Percentiles rank a stretch among this genome's conserved stretches.
Conservation (phyloP, 2,329 filamentous ascomycete genomes). For the Alternaria burnsii region DNA sequence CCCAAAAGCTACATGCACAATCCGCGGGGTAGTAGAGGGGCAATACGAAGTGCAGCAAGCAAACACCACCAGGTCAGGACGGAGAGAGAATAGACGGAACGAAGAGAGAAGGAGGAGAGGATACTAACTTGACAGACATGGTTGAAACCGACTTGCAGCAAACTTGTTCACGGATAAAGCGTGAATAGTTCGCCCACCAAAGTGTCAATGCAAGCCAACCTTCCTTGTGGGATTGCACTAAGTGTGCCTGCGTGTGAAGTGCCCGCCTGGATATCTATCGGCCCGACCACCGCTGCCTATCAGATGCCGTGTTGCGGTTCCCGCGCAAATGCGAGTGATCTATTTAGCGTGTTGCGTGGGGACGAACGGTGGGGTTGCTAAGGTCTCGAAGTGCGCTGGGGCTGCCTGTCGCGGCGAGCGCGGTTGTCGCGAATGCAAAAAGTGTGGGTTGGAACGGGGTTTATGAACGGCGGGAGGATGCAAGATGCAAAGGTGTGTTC, state of each 20-base stretch:
- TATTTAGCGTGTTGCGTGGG: slow-evolving; percentile 28
- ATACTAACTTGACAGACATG: slow-evolving; percentile 54
- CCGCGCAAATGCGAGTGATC: slow-evolving; percentile 34
- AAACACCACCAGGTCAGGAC: neutral
- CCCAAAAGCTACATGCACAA: slow-evolving; percentile 11
- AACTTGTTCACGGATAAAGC: slow-evolving; percentile 32
- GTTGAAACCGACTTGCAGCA: slow-evolving; percentile 24
- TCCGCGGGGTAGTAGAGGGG: slow-evolving; percentile 15
- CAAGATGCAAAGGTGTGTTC: neutral
- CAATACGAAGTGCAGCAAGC: slow-evolving; percentile 3
- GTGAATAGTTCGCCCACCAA: slow-evolving; percentile 30
- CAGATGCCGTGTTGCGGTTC: slow-evolving; percentile 26
- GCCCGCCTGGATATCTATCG: slow-evolving; percentile 26
- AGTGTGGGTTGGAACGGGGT: neutral
- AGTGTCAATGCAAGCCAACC: slow-evolving; percentile 32
- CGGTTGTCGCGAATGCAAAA: slow-evolving; percentile 23
- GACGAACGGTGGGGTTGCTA: slow-evolving; percentile 24
- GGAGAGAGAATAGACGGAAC: neutral
- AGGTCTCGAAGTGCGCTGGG: slow-evolving; percentile 8
- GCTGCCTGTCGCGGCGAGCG: slow-evolving; percentile 29
- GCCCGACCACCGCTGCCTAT: slow-evolving; percentile 33
- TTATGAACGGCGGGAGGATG: neutral
- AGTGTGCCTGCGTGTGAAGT: slow-evolving; percentile 26
- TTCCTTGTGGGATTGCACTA: slow-evolving; percentile 16
- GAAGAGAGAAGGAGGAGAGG: slow-evolving; percentile 11